Conservation (phyloP, 345 rosid genomes). For the Theobroma cacao region DNA sequence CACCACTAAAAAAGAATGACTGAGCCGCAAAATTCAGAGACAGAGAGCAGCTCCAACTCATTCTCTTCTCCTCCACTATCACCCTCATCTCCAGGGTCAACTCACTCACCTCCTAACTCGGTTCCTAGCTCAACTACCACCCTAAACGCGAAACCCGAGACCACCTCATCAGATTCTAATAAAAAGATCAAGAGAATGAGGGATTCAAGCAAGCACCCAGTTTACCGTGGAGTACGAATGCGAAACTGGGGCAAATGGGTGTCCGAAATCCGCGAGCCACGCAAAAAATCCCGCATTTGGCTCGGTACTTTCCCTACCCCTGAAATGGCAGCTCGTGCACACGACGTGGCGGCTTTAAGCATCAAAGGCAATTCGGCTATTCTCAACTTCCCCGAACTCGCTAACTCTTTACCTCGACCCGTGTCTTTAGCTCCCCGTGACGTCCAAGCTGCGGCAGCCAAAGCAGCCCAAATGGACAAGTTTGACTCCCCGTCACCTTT, state of each 20-base stretch:
- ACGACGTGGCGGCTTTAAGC: constrained; percentile 87
- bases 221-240: constrained; percentile 86
- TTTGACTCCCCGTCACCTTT: constrained; percentile 20
- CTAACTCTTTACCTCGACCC: constrained; percentile 66
- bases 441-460: constrained; percentile 86
- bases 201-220: constrained; percentile 71
- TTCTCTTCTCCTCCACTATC: constrained; percentile 20
- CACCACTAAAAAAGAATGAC: constrained; percentile 14
- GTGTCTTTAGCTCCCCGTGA: constrained; percentile 75
- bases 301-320: constrained; percentile 89
- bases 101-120: constrained; percentile 8
- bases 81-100: constrained; percentile 17
- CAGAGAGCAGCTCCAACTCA: constrained; percentile 39
- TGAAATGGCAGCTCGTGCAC: constrained; percentile 98
- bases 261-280: constrained; percentile 91
- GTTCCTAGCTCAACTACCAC: constrained; percentile 7
- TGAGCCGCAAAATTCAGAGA: constrained; percentile 30
- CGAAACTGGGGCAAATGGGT: constrained; percentile 98
- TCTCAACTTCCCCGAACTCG: constrained; percentile 86
- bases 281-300: constrained; percentile 94
- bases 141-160: constrained; percentile 5
- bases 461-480: constrained; percentile 74
- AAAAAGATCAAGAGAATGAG: constrained; percentile 39
- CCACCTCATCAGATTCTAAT: neutral
- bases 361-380: constrained; percentile 79